Percentiles rank a stretch among this genome's conserved stretches.
Conservation (phyloP, 805 yeast species). For the Blastobotrys chiropterorum region DNA sequence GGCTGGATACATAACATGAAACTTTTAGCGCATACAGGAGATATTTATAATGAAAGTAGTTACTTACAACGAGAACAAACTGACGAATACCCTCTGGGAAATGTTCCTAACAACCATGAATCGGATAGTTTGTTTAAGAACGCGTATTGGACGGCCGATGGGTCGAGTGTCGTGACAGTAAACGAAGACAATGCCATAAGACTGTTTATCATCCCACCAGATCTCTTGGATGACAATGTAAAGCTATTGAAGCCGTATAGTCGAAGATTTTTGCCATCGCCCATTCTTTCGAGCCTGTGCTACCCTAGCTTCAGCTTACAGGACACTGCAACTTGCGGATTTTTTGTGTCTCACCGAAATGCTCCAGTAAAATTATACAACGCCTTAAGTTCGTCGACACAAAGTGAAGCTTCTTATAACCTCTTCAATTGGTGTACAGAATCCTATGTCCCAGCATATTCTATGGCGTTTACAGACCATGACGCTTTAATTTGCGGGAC, state of each 20-base stretch:
- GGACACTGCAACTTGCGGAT: constrained; percentile 11
- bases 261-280: constrained; percentile 11
- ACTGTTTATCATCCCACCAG: constrained; percentile 18
- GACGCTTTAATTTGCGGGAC: constrained; percentile 11
- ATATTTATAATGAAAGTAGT: background rate
- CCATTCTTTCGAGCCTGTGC: constrained; percentile 13
- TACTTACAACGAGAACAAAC: background rate
- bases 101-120: background rate
- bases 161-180: constrained; percentile 18
- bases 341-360: constrained; percentile 15
- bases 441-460: constrained; percentile 8
- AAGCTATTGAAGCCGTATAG: constrained; percentile 13
- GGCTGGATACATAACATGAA: background rate
- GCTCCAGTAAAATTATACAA: constrained; percentile 19
- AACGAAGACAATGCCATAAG: constrained; percentile 19
- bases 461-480: constrained; percentile 3
- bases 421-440: constrained; percentile 10
- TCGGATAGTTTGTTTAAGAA: constrained; percentile 7
- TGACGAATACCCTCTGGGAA: background rate
- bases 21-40: background rate
- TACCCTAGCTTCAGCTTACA: constrained; percentile 15
- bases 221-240: constrained; percentile 9
- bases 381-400: constrained; percentile 6
- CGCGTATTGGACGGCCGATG: constrained; percentile 22
- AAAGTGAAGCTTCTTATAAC: constrained; percentile 12